Base-by-base conservation (phyloP, 345 rosid species). In the Syzygium aromaticum region DNA sequence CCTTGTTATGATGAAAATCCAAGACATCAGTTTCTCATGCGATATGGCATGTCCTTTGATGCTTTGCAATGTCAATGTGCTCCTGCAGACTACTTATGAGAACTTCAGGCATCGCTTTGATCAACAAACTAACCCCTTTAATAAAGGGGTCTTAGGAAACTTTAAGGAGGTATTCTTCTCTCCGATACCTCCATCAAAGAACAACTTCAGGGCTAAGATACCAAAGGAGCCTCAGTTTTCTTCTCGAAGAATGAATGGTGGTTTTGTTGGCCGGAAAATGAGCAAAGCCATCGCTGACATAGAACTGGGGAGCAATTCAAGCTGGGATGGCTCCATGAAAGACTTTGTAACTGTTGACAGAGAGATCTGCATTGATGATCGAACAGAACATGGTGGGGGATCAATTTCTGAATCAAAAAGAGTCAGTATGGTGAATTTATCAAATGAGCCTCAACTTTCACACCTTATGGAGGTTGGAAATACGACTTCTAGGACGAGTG, bases 51-150 rank as follows among this genome's bases (percentile, higher is more conserved):
- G 86, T 52, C 61, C 86, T 84, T 84, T 84, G 57, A 33, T 54
- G 86, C 61, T 84, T 51, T 86, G 40, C 33, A 33, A 46, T n/a
- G 87, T 84, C 46, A 52, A n/a, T 87, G 57, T 91, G 77, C 63
- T 88, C 84, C 88, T 87, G 93, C 98, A 98, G 99, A 95, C 99
- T 51, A 98, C 99, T 1, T 95, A 98, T 52, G 99, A 98, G 87
- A 98, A 96, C 90, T 95, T 95, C 86, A 95, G 97, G 91, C 92
- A 91, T 86, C 95, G 93, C 43, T 95, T 95, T 87, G 96, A 94
- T 77, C 88, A 91, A 52, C 94, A 82, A 15, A 88, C 89, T 86
- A 98, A 95, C 91, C 99, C 99, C 5, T 98, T 90, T 87, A 92
- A 96, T 92, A 93, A 78, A 92, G 99, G 99, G 84, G 84, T 94